These are phyloP conservation scores for Fusarium continuum DNA, from an alignment of 2,329 filamentous ascomycete genomes.

Conservation along the genomic window DNA sequence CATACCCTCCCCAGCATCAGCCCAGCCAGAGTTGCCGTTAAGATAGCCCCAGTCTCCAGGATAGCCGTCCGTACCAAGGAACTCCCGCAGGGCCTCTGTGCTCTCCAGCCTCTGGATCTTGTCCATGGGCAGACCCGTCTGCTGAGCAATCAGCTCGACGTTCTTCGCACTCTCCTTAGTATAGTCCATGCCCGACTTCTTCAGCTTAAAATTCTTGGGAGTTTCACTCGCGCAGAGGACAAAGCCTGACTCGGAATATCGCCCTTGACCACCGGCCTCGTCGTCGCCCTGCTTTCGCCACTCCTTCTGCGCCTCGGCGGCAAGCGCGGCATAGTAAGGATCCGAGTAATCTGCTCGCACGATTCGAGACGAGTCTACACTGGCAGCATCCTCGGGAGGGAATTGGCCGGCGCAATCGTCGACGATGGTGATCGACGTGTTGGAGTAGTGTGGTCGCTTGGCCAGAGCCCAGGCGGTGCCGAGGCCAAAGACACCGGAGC, in stretches of 20 bases:
- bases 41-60: constrained; percentile 75
- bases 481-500: constrained; percentile 72
- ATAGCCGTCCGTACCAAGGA: constrained; percentile 58
- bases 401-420: constrained; percentile 66
- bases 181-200: constrained; percentile 64
- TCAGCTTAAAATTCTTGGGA: constrained; percentile 40
- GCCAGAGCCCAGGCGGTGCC: constrained; percentile 73
- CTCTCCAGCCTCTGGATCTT: constrained; percentile 58
- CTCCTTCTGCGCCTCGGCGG: constrained; percentile 71
- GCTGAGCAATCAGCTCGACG: constrained; percentile 59
- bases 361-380: constrained; percentile 71
- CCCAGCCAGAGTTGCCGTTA: constrained; percentile 82
- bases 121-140: constrained; percentile 50
- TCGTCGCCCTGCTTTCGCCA: constrained; percentile 70
- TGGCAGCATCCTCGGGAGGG: constrained; percentile 67
- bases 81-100: constrained; percentile 54
- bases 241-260: constrained; percentile 77
- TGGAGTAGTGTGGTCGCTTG: constrained; percentile 64
- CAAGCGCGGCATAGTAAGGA: constrained; percentile 77
- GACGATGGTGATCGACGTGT: constrained; percentile 66
- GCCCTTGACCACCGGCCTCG: constrained; percentile 67
- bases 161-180: constrained; percentile 69
- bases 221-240: constrained; percentile 67
- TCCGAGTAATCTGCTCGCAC: constrained; percentile 83
- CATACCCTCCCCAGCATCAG: constrained; percentile 78